phyloP scores from a whole-genome alignment of 768 basidiomycete species.

The Gautieria morchelliformis region DNA sequence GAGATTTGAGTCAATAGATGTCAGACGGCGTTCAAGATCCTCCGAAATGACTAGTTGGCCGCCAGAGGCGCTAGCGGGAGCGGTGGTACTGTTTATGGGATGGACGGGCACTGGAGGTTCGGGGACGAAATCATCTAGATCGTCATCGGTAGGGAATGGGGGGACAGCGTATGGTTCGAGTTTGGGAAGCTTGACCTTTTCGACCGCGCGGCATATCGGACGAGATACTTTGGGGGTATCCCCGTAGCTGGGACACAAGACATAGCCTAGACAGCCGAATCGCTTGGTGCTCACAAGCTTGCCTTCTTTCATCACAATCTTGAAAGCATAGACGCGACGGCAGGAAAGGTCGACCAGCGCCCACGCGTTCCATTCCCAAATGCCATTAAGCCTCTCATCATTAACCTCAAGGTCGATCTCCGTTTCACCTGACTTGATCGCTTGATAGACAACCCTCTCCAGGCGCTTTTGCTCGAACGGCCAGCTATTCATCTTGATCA shows the following conservation, averaged over 20 bases:
- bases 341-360: conserved; percentile 32
- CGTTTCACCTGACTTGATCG: conserved; percentile 29
- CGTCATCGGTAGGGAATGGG: conserved; percentile 23
- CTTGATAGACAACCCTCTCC: conserved; percentile 25
- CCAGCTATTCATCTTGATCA: conserved; percentile 19
- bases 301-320: conserved; percentile 26
- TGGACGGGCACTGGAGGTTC: conserved; percentile 5
- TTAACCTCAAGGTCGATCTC: conserved; percentile 29
- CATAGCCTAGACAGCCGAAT: conserved; percentile 27
- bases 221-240: conserved; percentile 20
- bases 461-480: conserved; percentile 20
- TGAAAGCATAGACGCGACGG: conserved; percentile 31
- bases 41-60: conserved; percentile 14
- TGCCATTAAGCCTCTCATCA: conserved; percentile 18
- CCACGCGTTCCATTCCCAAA: conserved; percentile 30
- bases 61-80: neutral
- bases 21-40: conserved; percentile 23
- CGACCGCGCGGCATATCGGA: conserved; percentile 27
- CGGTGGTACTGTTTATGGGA: neutral
- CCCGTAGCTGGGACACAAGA: conserved; percentile 28
- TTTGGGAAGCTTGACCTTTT: conserved; percentile 21
- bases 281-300: conserved; percentile 17
- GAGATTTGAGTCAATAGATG: too few species aligned
- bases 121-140: conserved; percentile 26
- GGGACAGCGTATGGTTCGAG: conserved; percentile 16